Base-by-base conservation (phyloP, 768 basidiomycete species). In the Lentinula lateritia region DNA sequence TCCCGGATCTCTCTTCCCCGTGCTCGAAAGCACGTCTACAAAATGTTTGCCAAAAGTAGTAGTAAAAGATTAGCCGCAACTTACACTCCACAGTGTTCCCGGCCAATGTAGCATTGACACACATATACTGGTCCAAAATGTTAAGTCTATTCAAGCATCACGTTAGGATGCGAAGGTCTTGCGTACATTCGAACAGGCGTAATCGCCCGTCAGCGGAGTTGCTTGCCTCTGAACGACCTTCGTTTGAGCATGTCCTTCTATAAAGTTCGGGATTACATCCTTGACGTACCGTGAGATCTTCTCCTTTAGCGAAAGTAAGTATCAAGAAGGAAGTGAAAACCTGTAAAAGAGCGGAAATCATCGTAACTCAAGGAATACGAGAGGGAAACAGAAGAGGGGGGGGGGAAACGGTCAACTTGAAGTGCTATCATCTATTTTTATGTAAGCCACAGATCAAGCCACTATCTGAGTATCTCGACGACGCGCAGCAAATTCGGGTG, bases 1-100 rank as follows among this genome's bases (percentile, higher is more conserved):
- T 9, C 84, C 85, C 12, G 80, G 69, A 1, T 64, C 63, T 18
- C 60, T 64, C 46, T 63, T 68, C 18, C 77, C 81, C 5, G 73
- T 73, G 62, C 80, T 82, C 53, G 80, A 75, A 20, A 86, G 69
- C 3, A 77, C 74, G 71, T 84, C 83, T 86, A 39, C 36, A 16
- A 18, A 28, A 23, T 8, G n/a, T 18, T 41, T 34, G 15, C 0
- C 12, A 20, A n/a, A 42, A 23, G 55, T 28, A 28, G 15, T 1
- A 16, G 12, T 16, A 34, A 61, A 16, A 13, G 4, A 6, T 35
- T 2, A 16, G 15, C 13, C n/a, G 10, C 10, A 10, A 34, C 32
- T 32, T 45, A 61, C 63, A 61, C 57, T 61, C 45, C 34, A 81
- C 78, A 13, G 70, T 73, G 2, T 78, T 75, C 16, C 76, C 80